phyloP scores from a whole-genome alignment of 192 early-diverging fungal genomes.

The Backusella parvicylindrica region DNA sequence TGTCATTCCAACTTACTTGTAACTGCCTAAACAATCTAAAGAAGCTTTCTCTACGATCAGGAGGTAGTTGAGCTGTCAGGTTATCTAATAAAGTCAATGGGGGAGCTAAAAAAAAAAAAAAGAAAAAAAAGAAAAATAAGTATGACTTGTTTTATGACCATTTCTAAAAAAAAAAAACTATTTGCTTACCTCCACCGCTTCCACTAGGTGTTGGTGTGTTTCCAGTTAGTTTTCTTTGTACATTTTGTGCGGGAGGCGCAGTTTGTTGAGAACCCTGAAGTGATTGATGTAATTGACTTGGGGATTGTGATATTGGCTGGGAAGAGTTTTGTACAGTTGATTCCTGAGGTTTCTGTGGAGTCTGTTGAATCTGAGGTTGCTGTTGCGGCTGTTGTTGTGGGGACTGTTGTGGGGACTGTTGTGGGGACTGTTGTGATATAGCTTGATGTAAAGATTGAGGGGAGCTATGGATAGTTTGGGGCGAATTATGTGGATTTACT shows the following conservation, averaged over 20 bases:
- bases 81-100: constrained; percentile 21
- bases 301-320: neutral
- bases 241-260: neutral
- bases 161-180: neutral
- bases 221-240: neutral
- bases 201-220: neutral
- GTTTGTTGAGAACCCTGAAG: neutral
- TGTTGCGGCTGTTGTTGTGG: neutral
- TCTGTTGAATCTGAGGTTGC: neutral
- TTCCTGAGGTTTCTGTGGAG: constrained; percentile 2
- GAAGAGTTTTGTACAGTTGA: neutral
- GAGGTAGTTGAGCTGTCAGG: constrained; percentile 20
- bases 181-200: neutral
- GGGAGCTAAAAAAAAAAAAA: neutral
- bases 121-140: too few species aligned
- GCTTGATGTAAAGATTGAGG: neutral
- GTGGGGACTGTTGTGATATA: neutral
- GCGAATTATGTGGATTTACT: neutral
- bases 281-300: neutral
- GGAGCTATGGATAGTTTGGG: neutral
- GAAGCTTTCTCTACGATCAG: constrained; percentile 24
- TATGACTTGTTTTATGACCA: too few species aligned
- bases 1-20: constrained; percentile 6
- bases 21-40: constrained; percentile 22
- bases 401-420: neutral